Evolutionary conservation across 2,329 filamentous ascomycete species (phyloP).

Genomic region (Neurospora sp.): DNA sequence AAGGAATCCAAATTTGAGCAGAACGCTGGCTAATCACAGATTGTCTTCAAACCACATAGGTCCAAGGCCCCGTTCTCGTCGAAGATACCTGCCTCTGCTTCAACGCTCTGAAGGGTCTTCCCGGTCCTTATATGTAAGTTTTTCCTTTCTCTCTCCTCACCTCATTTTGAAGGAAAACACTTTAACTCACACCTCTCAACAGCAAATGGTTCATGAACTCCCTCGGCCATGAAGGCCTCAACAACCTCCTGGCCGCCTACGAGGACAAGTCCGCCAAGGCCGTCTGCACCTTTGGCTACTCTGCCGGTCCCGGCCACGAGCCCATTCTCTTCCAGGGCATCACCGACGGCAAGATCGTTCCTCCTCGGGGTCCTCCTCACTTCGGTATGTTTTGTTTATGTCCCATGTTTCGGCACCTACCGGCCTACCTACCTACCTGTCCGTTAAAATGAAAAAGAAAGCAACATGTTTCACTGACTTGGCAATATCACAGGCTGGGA

Average conservation of each 20-base stretch:
- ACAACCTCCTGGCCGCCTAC: constrained; percentile 83
- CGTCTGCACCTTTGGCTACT: constrained; percentile 94
- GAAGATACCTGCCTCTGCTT: constrained; percentile 96
- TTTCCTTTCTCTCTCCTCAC: not conserved
- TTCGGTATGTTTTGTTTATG: constrained; percentile 57
- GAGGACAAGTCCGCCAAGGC: constrained; percentile 86
- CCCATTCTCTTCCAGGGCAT: constrained; percentile 86
- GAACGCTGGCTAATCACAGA: not conserved
- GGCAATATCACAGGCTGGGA: constrained; percentile 67
- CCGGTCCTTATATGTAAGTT: constrained; percentile 86
- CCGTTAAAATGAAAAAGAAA: not conserved
- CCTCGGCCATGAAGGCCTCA: constrained; percentile 75
- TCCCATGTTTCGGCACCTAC: too few species aligned
- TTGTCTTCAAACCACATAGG: constrained; percentile 32
- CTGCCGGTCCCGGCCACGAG: constrained; percentile 71
- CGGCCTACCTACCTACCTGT: not conserved
- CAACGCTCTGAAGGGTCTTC: constrained; percentile 79
- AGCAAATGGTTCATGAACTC: constrained; percentile 92
- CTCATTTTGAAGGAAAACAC: not conserved
- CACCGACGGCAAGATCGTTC: constrained; percentile 77
- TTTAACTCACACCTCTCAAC: constrained; percentile 1
- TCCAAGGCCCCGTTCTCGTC: constrained; percentile 80
- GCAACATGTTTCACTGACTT: not conserved
- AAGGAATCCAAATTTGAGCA: not conserved
- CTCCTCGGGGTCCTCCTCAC: constrained; percentile 63